Conservation (phyloP, 2,329 filamentous ascomycete species). For the Verticillium dahliae region DNA sequence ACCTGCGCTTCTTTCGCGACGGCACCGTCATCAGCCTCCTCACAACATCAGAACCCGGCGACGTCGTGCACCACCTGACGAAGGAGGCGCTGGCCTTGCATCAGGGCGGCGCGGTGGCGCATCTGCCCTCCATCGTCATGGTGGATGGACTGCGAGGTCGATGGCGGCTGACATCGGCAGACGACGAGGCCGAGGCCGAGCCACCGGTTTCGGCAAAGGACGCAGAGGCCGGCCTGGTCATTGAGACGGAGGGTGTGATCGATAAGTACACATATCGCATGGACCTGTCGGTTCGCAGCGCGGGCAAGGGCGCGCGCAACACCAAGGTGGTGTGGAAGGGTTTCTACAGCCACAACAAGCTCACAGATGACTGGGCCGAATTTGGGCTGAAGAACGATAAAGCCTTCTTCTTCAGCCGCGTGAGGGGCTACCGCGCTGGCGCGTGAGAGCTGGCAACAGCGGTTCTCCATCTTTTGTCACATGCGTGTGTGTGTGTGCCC, state of each 20-base stretch:
- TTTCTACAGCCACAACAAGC: constrained; percentile 83
- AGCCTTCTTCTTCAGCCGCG: constrained; percentile 61
- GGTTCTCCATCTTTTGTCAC: not conserved
- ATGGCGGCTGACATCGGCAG: constrained; percentile 32
- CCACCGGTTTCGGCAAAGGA: constrained; percentile 21
- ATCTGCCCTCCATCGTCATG: constrained; percentile 51
- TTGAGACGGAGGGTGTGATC: constrained; percentile 81
- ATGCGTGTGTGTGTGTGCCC: not conserved
- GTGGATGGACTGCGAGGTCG: constrained; percentile 53
- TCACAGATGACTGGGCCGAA: constrained; percentile 86
- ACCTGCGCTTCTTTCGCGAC: constrained; percentile 90
- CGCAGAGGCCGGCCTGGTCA: constrained; percentile 61
- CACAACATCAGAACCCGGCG: constrained; percentile 73
- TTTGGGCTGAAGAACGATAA: constrained; percentile 63
- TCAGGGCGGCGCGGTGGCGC: constrained; percentile 19
- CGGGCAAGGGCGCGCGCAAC: constrained; percentile 61
- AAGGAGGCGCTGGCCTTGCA: constrained; percentile 56
- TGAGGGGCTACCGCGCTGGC: constrained; percentile 53
- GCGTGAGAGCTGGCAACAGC: constrained; percentile 19
- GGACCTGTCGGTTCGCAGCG: constrained; percentile 64
- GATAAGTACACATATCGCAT: constrained; percentile 79
- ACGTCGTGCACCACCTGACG: constrained; percentile 79
- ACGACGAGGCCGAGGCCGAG: constrained; percentile 22
- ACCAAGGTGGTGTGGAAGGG: constrained; percentile 86
- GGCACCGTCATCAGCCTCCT: constrained; percentile 76